A percentile compares a stretch with the other conserved stretches of the same genome.
These are phyloP conservation scores for Phytophthora syringae DNA, from an alignment of 352 stramenopile species.

Conservation along the genomic window DNA sequence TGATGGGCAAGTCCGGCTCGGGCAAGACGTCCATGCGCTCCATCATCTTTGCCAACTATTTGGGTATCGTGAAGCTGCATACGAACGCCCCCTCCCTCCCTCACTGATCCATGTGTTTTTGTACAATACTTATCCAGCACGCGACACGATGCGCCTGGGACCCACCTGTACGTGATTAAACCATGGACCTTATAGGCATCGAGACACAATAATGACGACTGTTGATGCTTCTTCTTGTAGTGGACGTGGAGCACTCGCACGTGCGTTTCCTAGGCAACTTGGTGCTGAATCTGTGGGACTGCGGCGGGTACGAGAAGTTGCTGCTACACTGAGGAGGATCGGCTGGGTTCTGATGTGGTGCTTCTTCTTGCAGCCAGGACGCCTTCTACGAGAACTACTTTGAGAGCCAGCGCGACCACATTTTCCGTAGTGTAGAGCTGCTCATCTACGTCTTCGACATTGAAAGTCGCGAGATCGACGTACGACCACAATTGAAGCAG, in stretches of 20 bases:
- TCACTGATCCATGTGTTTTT: background rate
- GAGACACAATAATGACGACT: background rate
- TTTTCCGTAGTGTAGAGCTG: slow-evolving; percentile 98
- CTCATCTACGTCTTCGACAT: slow-evolving; percentile 99
- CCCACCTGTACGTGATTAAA: slow-evolving; percentile 85
- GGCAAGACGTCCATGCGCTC: slow-evolving; percentile 99
- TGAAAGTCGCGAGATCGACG: slow-evolving; percentile 88
- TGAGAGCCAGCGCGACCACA: slow-evolving; percentile 98
- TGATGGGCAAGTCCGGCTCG: slow-evolving; percentile 96
- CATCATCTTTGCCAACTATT: slow-evolving; percentile 99
- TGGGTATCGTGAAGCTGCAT: slow-evolving; percentile 60
- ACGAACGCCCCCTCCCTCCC: background rate
- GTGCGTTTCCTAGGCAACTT: slow-evolving; percentile 98
- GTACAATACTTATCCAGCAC: slow-evolving; percentile 53
- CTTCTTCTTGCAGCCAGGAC: slow-evolving; percentile 92
- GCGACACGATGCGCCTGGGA: slow-evolving; percentile 97
- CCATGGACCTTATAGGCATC: background rate
- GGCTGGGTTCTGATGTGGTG: slow-evolving; percentile 5
- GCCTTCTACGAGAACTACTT: slow-evolving; percentile 99
- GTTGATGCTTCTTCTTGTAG: slow-evolving; percentile 39
- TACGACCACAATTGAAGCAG: slow-evolving; percentile 28
- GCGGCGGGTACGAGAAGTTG: slow-evolving; percentile 83
- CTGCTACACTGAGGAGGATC: background rate
- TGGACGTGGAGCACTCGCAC: slow-evolving; percentile 93
- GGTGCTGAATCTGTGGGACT: slow-evolving; percentile 99